phyloP scores from a whole-genome alignment of 805 yeast genomes.

The Yamadazyma sp. region DNA sequence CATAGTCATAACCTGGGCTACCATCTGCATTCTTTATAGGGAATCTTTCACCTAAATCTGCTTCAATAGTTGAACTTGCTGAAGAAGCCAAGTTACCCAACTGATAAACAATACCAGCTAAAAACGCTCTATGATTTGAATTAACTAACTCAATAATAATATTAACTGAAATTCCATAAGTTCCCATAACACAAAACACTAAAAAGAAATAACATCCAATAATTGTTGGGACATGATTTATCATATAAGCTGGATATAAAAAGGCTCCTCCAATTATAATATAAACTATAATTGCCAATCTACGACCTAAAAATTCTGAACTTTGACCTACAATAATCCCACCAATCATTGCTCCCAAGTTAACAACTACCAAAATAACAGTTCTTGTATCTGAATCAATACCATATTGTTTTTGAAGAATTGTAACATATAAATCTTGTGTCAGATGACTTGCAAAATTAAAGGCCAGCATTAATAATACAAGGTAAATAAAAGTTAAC shows the following conservation, averaged over 20 bases:
- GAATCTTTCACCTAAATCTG: slow-evolving; percentile 57
- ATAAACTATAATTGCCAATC: slow-evolving; percentile 51
- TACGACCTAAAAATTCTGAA: slow-evolving; percentile 58
- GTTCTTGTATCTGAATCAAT: slow-evolving; percentile 48
- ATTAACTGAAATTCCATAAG: slow-evolving; percentile 69
- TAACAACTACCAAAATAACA: slow-evolving; percentile 60
- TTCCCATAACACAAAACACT: slow-evolving; percentile 54
- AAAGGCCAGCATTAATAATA: slow-evolving; percentile 58
- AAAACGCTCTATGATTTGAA: slow-evolving; percentile 52
- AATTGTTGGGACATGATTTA: slow-evolving; percentile 37
- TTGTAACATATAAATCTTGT: slow-evolving; percentile 70
- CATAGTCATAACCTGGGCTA: slow-evolving; percentile 48
- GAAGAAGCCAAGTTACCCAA: slow-evolving; percentile 71
- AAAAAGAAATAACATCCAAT: slow-evolving; percentile 59
- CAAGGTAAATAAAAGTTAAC: slow-evolving; percentile 30
- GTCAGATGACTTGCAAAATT: slow-evolving; percentile 74
- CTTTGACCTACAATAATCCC: slow-evolving; percentile 60
- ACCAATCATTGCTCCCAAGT: slow-evolving; percentile 66
- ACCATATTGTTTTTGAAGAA: slow-evolving; percentile 51
- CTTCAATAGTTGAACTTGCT: slow-evolving; percentile 69
- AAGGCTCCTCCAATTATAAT: slow-evolving; percentile 56
- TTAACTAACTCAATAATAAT: slow-evolving; percentile 61
- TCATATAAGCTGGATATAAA: slow-evolving; percentile 60
- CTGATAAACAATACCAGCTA: slow-evolving; percentile 64
- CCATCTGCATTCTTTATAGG: slow-evolving; percentile 37